Base-by-base conservation (phyloP, 2,329 filamentous ascomycete species). In the Cordyceps fumosorosea region DNA sequence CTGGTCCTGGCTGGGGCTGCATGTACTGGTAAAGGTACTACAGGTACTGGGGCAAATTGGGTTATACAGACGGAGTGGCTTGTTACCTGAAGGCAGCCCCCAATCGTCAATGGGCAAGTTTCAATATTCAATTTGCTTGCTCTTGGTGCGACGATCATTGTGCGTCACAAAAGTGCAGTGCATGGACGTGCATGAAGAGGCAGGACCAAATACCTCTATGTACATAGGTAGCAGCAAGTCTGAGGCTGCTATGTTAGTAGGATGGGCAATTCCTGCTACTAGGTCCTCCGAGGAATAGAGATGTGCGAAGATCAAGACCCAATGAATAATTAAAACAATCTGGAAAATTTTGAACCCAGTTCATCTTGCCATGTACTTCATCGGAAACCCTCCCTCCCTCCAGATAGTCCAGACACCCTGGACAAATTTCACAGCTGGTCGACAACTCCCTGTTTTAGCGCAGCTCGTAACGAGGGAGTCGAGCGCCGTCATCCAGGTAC, bases 391-490 rank as follows among this genome's bases (percentile, higher is more conserved):
- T 45, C 44, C 44, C 44, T 47, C 44, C 44, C 44, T 47, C 20
- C 20, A 8, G 7, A 22, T 16, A 14, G 42, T 16, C 42, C 42
- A 37, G 12, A 37, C 34, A 14, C 5, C 7, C 4, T 22, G n/a
- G 52, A 37, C 44, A 60, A 60, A 44, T 47, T 47, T 60, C 40
- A 47, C 8, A 47, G 18, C 53, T 5, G 54, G 52, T 50, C 20
- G 45, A 40, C 56, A n/a, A 29, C 44, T 57, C 45, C 45, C 56
- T 50, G 24, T 51, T 51, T 57, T 58, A 42, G 45, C n/a, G 53
- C 24, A 14, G 34, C 22, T n/a, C 20, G n/a, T 18, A n/a, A 7
- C n/a, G 16, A n/a, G 26, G 26, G 8, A 22, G 29, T 48, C 26
- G 32, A 16, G 16, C 5, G 34, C 44, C 26, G 45, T 51, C 22